Conservation (phyloP, 371 early-diverging fungal genomes). For the Apophysomyces variabilis region DNA sequence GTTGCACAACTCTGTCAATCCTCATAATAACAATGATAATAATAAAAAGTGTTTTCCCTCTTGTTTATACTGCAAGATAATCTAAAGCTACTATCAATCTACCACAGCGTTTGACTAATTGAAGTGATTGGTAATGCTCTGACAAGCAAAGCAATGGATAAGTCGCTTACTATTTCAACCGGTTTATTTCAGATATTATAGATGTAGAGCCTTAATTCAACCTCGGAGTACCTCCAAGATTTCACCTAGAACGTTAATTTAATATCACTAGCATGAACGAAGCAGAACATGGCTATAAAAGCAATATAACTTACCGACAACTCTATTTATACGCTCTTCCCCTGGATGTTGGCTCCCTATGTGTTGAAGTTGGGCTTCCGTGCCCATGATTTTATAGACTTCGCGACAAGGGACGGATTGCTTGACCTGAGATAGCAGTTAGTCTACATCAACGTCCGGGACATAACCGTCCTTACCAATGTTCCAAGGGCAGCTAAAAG, state of each 20-base stretch:
- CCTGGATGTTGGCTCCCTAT: slow-evolving; percentile 15
- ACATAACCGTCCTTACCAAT: slow-evolving; percentile 35
- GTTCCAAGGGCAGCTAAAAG: slow-evolving; percentile 64
- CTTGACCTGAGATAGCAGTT: slow-evolving; percentile 18
- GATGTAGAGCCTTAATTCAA: background rate
- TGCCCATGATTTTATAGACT: slow-evolving; percentile 42
- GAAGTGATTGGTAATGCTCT: too few relatives aligned
- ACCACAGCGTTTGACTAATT: too few relatives aligned
- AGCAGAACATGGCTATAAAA: too few relatives aligned
- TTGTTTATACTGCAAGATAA: too few relatives aligned
- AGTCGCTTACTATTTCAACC: too few relatives aligned
- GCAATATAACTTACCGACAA: slow-evolving; percentile 21
- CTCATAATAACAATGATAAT: too few relatives aligned
- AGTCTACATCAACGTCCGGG: background rate
- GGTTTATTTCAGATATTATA: too few relatives aligned
- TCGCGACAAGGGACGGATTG: slow-evolving; percentile 35
- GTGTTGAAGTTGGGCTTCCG: slow-evolving; percentile 23
- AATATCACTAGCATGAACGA: background rate
- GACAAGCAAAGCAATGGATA: too few relatives aligned
- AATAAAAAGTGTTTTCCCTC: too few relatives aligned
- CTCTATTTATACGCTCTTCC: slow-evolving; percentile 20
- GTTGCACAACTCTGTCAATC: too few relatives aligned
- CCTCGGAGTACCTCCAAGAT: background rate
- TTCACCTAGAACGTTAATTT: background rate
- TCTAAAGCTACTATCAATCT: too few relatives aligned